Evolutionary conservation across 192 early-diverging fungal genomes (phyloP).

Genomic region (Piromyces sp.): DNA sequence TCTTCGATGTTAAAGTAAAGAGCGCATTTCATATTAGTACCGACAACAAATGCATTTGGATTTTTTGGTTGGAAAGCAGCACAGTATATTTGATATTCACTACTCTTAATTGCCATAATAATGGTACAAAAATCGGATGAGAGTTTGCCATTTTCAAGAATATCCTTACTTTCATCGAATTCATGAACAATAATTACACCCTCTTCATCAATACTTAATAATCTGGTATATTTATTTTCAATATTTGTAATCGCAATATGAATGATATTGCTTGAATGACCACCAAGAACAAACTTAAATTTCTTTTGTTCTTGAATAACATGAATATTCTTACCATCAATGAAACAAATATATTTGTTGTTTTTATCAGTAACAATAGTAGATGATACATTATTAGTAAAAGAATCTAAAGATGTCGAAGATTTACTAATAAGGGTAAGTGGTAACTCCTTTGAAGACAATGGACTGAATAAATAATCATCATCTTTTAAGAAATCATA

Average conservation of each 20-base stretch:
- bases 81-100: not conserved
- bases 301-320: not conserved
- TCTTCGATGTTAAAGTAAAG: not conserved
- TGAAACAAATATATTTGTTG: not conserved
- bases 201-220: not conserved
- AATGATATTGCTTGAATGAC: not conserved
- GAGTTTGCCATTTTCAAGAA: not conserved
- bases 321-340: not conserved
- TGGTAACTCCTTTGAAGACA: not conserved
- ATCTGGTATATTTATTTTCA: not conserved
- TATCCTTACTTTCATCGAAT: not conserved
- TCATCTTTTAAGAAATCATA: not conserved
- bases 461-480: not conserved
- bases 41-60: not conserved
- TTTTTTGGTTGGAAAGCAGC: not conserved
- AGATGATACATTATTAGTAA: not conserved
- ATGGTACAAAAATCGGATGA: not conserved
- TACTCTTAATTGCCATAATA: not conserved
- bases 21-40: not conserved
- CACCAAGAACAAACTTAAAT: not conserved
- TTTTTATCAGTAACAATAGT: not conserved
- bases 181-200: not conserved
- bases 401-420: not conserved
- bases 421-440: not conserved
- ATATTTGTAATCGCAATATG: not conserved